Percentiles rank a stretch among this genome's conserved stretches.
phyloP scores from a whole-genome alignment of 2,329 filamentous ascomycete species.

The Sphaerulina populicola region DNA sequence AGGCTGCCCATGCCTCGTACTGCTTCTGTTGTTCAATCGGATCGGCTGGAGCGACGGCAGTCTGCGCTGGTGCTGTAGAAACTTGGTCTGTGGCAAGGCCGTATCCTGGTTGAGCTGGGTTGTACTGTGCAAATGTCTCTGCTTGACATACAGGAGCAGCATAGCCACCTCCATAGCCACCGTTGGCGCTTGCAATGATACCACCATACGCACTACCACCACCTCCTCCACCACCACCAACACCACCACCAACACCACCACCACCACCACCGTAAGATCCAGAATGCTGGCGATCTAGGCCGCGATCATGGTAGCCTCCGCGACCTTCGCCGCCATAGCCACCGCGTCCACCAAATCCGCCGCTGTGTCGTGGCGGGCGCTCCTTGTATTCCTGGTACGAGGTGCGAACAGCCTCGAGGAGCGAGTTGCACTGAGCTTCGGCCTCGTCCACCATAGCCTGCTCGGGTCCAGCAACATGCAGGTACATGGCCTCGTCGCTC shows the following conservation, averaged over 20 bases:
- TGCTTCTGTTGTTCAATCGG: conserved; percentile 21
- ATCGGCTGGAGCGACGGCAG: conserved; percentile 23
- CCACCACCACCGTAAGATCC: conserved; percentile 34
- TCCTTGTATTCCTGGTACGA: conserved; percentile 87
- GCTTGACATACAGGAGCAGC: conserved; percentile 1
- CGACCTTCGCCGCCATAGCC: conserved; percentile 33
- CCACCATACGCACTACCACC: conserved; percentile 29
- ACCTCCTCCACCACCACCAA: conserved; percentile 31
- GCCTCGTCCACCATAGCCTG: conserved; percentile 75
- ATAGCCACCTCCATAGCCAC: conserved; percentile 28
- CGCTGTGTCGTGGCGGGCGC: conserved; percentile 42
- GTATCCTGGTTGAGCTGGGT: conserved; percentile 14
- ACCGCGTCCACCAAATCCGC: conserved; percentile 35
- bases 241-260: conserved; percentile 30
- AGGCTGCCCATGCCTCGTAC: conserved; percentile 60
- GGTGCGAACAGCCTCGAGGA: conserved; percentile 76
- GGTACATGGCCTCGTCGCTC: conserved; percentile 92
- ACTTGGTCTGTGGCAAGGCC: conserved; percentile 27
- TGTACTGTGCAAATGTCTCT: conserved; percentile 7
- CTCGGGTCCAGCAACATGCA: conserved; percentile 90
- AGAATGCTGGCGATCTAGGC: conserved; percentile 29
- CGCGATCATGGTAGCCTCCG: conserved; percentile 34
- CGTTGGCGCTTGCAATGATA: conserved; percentile 32
- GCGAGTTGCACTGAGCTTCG: conserved; percentile 79
- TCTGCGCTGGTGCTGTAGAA: conserved; percentile 28